Percentiles rank a stretch among this genome's conserved stretches.
Conservation (phyloP, 2,329 filamentous ascomycete species). For the Clonostachys rhizophaga region DNA sequence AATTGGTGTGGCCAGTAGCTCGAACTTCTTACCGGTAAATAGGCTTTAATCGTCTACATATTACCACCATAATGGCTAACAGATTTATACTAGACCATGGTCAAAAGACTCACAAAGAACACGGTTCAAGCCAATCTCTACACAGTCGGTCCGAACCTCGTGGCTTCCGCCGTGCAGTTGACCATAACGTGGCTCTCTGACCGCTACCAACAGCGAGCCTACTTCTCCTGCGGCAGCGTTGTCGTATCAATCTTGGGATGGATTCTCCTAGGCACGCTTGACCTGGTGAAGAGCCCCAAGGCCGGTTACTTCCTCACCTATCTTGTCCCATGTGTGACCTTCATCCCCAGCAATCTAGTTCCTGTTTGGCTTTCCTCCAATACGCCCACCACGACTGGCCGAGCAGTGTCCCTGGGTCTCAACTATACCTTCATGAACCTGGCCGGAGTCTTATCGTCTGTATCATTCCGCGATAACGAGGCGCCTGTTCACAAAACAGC, state of each 20-base stretch:
- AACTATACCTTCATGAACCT: slow-evolving; percentile 6
- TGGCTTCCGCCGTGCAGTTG: slow-evolving; percentile 8
- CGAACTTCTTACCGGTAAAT: slow-evolving; percentile 14
- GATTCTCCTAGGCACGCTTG: slow-evolving; percentile 10
- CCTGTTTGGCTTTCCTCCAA: slow-evolving; percentile 6
- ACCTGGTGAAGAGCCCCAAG: slow-evolving; percentile 8
- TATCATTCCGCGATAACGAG: slow-evolving; percentile 4
- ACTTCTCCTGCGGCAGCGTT: slow-evolving; percentile 9
- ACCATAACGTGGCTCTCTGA: slow-evolving; percentile 10
- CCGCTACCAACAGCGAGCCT: slow-evolving; percentile 7
- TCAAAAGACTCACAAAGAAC: slow-evolving; percentile 24
- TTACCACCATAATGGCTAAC: no score
- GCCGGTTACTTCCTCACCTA: slow-evolving; percentile 15
- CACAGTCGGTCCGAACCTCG: slow-evolving; percentile 14
- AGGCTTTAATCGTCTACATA: no score
- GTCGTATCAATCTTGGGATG: slow-evolving; percentile 8
- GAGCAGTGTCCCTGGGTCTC: slow-evolving; percentile 4
- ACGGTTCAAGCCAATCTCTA: slow-evolving; percentile 18
- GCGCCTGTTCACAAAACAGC: slow-evolving; percentile 5
- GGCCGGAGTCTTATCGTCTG: slow-evolving; percentile 5
- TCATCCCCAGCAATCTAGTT: slow-evolving; percentile 8
- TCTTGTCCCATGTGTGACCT: slow-evolving; percentile 12
- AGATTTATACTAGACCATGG: slow-evolving; percentile 13
- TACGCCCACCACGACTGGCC: slow-evolving; percentile 5
- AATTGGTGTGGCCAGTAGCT: slow-evolving; percentile 14